Evolutionary conservation across 1,284 basidiomycete genomes (phyloP), one percentile per base, ranked within the genome.

Genomic region (Porogramme epimiltina): DNA sequence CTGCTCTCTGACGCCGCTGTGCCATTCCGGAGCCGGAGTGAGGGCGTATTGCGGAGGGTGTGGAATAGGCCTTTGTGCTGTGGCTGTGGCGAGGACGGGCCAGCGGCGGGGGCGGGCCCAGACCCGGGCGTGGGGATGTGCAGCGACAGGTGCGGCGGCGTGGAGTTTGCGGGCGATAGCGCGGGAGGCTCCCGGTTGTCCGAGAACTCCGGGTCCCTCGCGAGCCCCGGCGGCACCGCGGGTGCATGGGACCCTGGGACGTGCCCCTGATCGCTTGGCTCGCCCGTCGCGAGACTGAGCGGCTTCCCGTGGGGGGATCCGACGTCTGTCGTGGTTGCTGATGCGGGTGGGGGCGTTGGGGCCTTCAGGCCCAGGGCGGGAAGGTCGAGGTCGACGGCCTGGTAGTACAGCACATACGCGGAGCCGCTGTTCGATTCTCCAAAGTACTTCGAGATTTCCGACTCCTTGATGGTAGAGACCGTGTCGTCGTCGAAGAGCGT

Each of bases 391-490:
- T 98, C 93, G 16, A 83, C 86, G 13, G 95, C 95, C 71, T 98
- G 95, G 70, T 99, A 99, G 73, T 97, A 99, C 33, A 99, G 78
- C 23, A 99, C 95, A 70, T 99, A 99, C 19, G 95, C 97, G 34
- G 91, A 88, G 20, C 96, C 96, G 3, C 87, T 84, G 58, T 81
- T 79, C 2, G 89, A 89, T 63, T 98, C 96, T 53, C 97, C 96
- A 70, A 94, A 99, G 73, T 96, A 99, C 65, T 90, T 91, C 43
- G 86, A 80, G 48, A 99, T 95, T 59, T 98, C 95, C 42, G 75
- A 75, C 70, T 98, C 95, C 59, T 90, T 85, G 66, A 99, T 90
- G 6, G 87, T 77, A 41, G 89, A 89, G 47, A 98, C 93, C 48
- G 84, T 89, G 62, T 97, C 93, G 69, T 99, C 97, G 72, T 99